phyloP scores from a whole-genome alignment of 345 rosid species.

The Hypericum androsaemum region DNA sequence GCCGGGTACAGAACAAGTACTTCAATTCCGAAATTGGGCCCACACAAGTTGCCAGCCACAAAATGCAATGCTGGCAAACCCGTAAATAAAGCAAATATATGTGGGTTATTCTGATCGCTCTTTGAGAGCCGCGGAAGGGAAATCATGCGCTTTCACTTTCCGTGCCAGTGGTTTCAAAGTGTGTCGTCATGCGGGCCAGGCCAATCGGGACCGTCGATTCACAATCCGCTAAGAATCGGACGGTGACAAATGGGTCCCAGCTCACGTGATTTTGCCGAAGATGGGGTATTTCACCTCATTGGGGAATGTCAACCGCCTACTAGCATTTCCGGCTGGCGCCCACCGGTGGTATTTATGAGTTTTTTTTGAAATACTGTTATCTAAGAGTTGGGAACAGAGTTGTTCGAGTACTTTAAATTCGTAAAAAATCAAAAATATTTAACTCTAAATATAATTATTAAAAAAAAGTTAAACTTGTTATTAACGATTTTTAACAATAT shows the following conservation, averaged over 20 bases:
- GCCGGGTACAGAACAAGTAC: background rate
- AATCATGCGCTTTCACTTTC: constrained; percentile 6
- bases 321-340: too few species aligned
- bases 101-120: background rate
- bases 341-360: too few species aligned
- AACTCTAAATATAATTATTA: too few species aligned
- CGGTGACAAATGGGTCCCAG: constrained; percentile 11
- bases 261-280: constrained; percentile 12
- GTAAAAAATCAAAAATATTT: too few species aligned
- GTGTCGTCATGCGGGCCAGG: constrained; percentile 6
- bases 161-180: background rate
- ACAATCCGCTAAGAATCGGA: background rate
- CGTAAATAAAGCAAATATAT: background rate
- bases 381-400: too few species aligned
- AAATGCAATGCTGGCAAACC: background rate
- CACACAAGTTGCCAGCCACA: constrained; percentile 6
- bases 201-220: constrained; percentile 10
- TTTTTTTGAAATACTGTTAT: too few species aligned
- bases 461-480: too few species aligned
- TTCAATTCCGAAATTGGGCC: constrained; percentile 1
- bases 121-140: background rate
- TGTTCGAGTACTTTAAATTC: too few species aligned
- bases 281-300: background rate
- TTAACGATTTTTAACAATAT: too few species aligned
- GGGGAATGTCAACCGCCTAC: constrained; percentile 9